Base-by-base conservation (phyloP, 768 basidiomycete genomes). In the Paxillus ammoniavirescens region DNA sequence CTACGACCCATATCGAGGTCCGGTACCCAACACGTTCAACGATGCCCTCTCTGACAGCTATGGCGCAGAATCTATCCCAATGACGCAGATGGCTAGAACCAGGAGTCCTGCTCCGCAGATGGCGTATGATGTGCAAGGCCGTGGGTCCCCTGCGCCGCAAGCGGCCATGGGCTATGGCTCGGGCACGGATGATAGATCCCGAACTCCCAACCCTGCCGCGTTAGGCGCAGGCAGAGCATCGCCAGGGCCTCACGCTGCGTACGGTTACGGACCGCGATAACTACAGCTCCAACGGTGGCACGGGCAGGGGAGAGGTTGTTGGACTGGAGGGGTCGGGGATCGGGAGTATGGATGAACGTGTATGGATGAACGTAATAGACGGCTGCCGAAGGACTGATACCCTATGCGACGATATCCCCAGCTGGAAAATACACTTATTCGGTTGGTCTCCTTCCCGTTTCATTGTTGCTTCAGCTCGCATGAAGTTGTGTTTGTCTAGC, bases 1-100 rank as follows among this genome's bases (percentile, higher is more conserved):
- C 66, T 89, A 90, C 60, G 91, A 93, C 67, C 91, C 91, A 18
- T 93, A 93, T 67, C 78, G 80, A 26, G 88, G 87, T 2, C 86
- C 89, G n/a, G 73, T 86, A 17, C 86, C 87, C 6, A 79, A 79
- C 47, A 77, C 87, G 2, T 76, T 91, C 45, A 75, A 78, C 44
- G 80, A 84, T 35, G 54, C 60, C 30, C 33, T 60, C 2, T 10
- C 68, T 3, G 68, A 68, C 41, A 64, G 50, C 2, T 63, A 65
- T n/a, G 72, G 69, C 15, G 64, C 73, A 44, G 89, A 91, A 65
- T 77, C 81, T 4, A 87, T 88, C 47, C 86, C 87, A 17, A 91
- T 91, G 89, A 89, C 81, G 1, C 84, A 87, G 63, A 77, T 85
- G 77, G 61, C 69, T 4, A 69, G 68, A 51, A 59, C 58, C 36